Conservation (phyloP, 129 eudicot species). For the Artemisia argyi region DNA sequence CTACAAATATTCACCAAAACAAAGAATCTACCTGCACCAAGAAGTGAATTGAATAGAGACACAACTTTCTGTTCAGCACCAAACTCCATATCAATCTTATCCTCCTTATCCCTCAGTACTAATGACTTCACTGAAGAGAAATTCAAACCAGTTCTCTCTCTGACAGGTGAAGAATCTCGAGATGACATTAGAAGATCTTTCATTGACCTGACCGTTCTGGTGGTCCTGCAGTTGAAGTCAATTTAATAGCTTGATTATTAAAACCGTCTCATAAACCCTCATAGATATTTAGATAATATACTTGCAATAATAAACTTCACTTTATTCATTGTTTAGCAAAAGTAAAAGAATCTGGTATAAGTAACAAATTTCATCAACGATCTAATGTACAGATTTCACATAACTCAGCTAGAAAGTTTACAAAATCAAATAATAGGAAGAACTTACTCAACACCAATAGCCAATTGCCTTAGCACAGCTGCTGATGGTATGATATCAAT, state of each 20-base stretch:
- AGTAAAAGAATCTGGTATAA: neutral
- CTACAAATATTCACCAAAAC: conserved; percentile 27
- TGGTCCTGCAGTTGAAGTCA: conserved; percentile 47
- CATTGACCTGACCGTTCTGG: conserved; percentile 59
- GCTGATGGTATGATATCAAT: conserved; percentile 68
- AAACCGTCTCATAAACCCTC: neutral
- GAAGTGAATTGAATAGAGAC: conserved; percentile 53
- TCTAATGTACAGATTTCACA: conserved; percentile 6
- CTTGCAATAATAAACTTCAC: conserved; percentile 5
- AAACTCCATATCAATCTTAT: conserved; percentile 59
- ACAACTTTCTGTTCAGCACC: conserved; percentile 55
- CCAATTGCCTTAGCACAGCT: conserved; percentile 66
- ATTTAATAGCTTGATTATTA: neutral
- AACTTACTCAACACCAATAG: conserved; percentile 87
- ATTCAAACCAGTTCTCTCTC: conserved; percentile 84
- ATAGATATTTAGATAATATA: neutral
- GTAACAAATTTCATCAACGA: neutral
- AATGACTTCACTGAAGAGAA: conserved; percentile 79
- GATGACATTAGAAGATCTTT: conserved; percentile 72
- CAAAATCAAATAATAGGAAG: conserved; percentile 2
- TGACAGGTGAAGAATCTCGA: conserved; percentile 80
- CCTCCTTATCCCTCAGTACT: conserved; percentile 85
- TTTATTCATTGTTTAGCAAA: neutral
- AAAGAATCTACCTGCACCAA: conserved; percentile 74
- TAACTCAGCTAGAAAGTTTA: conserved; percentile 10